Evolutionary conservation across 2,329 filamentous ascomycete species (phyloP).

Genomic region (Colletotrichum liriopes): DNA sequence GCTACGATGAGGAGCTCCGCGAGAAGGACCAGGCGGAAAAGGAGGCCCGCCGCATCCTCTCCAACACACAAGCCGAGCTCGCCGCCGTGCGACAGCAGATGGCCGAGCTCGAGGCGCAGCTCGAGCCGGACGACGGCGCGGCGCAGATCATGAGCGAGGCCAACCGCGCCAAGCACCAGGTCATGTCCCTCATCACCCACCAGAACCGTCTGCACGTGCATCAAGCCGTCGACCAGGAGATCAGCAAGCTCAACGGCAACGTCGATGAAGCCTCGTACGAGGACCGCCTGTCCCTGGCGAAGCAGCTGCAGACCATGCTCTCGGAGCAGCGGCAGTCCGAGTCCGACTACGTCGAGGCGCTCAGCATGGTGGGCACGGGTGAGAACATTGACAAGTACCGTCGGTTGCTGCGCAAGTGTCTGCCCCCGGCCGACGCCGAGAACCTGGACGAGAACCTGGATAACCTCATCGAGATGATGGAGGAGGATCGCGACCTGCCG

Average conservation of each 20-base stretch:
- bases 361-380: slow-evolving; percentile 78
- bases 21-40: slow-evolving; percentile 81
- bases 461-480: slow-evolving; percentile 74
- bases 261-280: slow-evolving; percentile 63
- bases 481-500: slow-evolving; percentile 70
- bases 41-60: slow-evolving; percentile 77
- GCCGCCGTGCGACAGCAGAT: slow-evolving; percentile 73
- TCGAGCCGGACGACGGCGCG: slow-evolving; percentile 70
- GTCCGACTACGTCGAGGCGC: slow-evolving; percentile 77
- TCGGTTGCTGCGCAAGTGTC: slow-evolving; percentile 76
- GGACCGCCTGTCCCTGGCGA: slow-evolving; percentile 71
- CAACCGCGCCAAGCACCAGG: slow-evolving; percentile 64
- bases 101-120: slow-evolving; percentile 67
- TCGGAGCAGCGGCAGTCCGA: slow-evolving; percentile 75
- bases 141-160: slow-evolving; percentile 67
- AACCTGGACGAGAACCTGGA: slow-evolving; percentile 77
- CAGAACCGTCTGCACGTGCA: slow-evolving; percentile 70
- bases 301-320: slow-evolving; percentile 70
- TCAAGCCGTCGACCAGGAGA: slow-evolving; percentile 66
- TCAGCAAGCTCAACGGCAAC: slow-evolving; percentile 65
- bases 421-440: slow-evolving; percentile 77
- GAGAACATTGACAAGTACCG: slow-evolving; percentile 83
- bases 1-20: slow-evolving; percentile 82
- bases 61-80: slow-evolving; percentile 79
- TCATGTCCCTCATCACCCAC: slow-evolving; percentile 65